Evolutionary conservation across 2,329 filamentous ascomycete species (phyloP).

Genomic region (Pyricularia sp.): DNA sequence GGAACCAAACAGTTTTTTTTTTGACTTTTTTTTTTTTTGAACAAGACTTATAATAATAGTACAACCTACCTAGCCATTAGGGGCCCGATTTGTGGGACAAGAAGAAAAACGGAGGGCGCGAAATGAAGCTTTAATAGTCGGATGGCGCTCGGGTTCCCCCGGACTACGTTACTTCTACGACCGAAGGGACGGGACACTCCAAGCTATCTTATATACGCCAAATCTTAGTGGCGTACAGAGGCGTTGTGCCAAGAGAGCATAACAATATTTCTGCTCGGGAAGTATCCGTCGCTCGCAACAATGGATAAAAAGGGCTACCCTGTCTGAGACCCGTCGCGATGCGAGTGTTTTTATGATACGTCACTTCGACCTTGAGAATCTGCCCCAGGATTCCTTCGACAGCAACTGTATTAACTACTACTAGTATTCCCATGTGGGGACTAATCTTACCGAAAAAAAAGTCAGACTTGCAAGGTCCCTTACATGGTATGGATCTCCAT

Average conservation of each 20-base stretch:
- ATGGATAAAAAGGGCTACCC: not conserved
- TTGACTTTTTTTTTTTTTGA: not conserved
- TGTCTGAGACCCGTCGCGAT: not conserved
- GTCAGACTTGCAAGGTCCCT: not conserved
- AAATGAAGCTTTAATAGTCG: not conserved
- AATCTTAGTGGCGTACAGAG: not conserved
- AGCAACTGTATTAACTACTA: not conserved
- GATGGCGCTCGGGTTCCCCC: not conserved
- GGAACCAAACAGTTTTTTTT: not conserved
- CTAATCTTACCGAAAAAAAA: not conserved
- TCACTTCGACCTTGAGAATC: not conserved
- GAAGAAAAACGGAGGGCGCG: not conserved
- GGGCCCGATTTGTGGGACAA: not conserved
- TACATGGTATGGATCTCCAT: not conserved
- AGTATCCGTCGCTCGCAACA: not conserved
- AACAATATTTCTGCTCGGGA: not conserved
- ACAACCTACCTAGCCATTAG: not conserved
- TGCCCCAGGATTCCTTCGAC: not conserved
- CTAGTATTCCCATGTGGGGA: not conserved
- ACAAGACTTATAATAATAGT: not conserved
- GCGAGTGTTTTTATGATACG: not conserved
- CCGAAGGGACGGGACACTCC: not conserved
- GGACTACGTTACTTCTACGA: not conserved
- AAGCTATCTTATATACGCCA: not conserved
- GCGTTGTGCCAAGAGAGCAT: not conserved